Evolutionary conservation across 2,329 filamentous ascomycete genomes (phyloP).

Genomic region (Emericellopsis cladophorae): DNA sequence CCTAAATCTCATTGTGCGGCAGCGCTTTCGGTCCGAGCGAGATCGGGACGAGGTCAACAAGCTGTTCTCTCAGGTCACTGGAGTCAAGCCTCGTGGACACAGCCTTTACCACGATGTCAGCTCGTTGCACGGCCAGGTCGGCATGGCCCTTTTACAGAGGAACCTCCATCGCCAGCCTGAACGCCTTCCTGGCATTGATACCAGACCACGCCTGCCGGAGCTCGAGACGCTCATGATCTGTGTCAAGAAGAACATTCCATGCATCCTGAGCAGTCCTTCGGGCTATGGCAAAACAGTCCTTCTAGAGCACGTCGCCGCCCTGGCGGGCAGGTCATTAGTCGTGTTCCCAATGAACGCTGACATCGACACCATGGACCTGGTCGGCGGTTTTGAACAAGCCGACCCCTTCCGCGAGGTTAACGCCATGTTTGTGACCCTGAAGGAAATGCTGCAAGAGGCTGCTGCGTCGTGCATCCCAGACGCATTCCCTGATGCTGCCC

Average conservation of each 20-base stretch:
- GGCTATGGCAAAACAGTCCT: slow-evolving; percentile 80
- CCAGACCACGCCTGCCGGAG: slow-evolving; percentile 49
- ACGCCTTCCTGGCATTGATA: slow-evolving; percentile 35
- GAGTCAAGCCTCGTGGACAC: slow-evolving; percentile 33
- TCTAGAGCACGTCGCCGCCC: slow-evolving; percentile 66
- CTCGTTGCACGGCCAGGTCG: slow-evolving; percentile 59
- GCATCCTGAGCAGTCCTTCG: slow-evolving; percentile 75
- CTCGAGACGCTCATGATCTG: slow-evolving; percentile 83
- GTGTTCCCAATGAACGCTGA: slow-evolving; percentile 89
- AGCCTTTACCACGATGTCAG: slow-evolving; percentile 64
- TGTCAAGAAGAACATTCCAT: slow-evolving; percentile 75
- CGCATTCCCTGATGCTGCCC: slow-evolving; percentile 29
- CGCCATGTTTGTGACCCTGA: slow-evolving; percentile 34
- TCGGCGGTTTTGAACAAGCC: slow-evolving; percentile 92
- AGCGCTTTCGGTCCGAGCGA: slow-evolving; percentile 64
- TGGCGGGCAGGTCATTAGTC: slow-evolving; percentile 62
- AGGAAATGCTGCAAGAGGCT: slow-evolving; percentile 35
- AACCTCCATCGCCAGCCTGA: slow-evolving; percentile 40
- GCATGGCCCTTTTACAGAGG: slow-evolving; percentile 58
- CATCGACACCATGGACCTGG: slow-evolving; percentile 91
- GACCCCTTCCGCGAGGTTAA: slow-evolving; percentile 67
- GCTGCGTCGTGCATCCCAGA: slow-evolving; percentile 35
- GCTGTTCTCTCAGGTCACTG: slow-evolving; percentile 57
- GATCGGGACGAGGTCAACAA: slow-evolving; percentile 55
- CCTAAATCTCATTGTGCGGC: slow-evolving; percentile 68